A percentile compares a stretch with the other conserved stretches of the same genome.
These are phyloP conservation scores for Phytopythium chamaehyphon DNA, from an alignment of 352 stramenopile genomes.

Conservation along the genomic window DNA sequence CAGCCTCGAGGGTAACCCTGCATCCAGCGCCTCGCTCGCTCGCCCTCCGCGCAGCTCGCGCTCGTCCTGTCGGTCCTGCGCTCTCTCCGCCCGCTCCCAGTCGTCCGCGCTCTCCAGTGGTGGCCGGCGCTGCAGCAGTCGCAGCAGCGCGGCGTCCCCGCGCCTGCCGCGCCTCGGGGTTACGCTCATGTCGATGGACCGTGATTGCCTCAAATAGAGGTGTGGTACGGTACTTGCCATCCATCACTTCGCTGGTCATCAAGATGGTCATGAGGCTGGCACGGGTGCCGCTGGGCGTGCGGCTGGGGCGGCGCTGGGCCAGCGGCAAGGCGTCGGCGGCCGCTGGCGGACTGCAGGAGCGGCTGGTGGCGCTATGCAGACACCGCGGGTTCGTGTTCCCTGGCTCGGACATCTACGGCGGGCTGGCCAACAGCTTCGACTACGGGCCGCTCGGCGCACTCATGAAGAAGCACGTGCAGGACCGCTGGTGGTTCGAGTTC, in stretches of 20 bases:
- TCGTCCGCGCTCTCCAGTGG: slow-evolving; percentile 17
- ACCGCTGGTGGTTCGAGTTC: slow-evolving; percentile 96
- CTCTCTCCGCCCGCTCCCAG: slow-evolving; percentile 7
- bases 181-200: too few species aligned
- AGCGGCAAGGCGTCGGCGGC: slow-evolving; percentile 19
- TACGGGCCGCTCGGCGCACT: slow-evolving; percentile 93
- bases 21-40: slow-evolving; percentile 1
- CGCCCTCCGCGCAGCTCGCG: neutral
- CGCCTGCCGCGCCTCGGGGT: too few species aligned
- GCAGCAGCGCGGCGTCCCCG: slow-evolving; percentile 11
- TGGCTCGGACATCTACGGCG: slow-evolving; percentile 96
- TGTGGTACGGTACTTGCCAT: too few species aligned
- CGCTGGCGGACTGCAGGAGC: slow-evolving; percentile 49
- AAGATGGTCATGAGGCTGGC: slow-evolving; percentile 10
- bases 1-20: slow-evolving; percentile 17
- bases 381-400: slow-evolving; percentile 93
- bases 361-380: slow-evolving; percentile 80
- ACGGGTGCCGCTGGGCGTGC: neutral
- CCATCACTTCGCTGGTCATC: too few species aligned
- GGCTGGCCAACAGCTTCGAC: slow-evolving; percentile 97
- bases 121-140: slow-evolving; percentile 18
- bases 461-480: slow-evolving; percentile 98
- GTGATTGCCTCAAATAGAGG: too few species aligned
- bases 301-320: slow-evolving; percentile 23
- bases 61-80: neutral